These are phyloP conservation scores for Polygonum maritimum DNA, from an alignment of 148 eudicot species.

Conservation along the genomic window DNA sequence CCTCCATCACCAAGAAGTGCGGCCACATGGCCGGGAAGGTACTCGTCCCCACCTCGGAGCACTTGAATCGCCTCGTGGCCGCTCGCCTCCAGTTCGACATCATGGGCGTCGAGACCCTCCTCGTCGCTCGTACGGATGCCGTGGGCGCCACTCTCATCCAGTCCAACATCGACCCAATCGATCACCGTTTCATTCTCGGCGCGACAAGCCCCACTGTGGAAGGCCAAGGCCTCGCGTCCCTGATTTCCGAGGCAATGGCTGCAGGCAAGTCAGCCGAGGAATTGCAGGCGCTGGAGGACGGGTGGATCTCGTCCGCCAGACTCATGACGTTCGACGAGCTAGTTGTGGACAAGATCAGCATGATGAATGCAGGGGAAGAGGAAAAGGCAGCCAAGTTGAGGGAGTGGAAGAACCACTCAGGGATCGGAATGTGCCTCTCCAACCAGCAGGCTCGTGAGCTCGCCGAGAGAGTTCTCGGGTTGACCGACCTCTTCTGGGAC, in stretches of 20 bases:
- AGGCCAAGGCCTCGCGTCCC: conserved; percentile 41
- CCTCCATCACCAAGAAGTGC: conserved; percentile 70
- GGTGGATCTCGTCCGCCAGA: conserved; percentile 39
- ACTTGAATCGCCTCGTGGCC: conserved; percentile 63
- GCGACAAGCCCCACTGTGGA: conserved; percentile 42
- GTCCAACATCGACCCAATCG: conserved; percentile 56
- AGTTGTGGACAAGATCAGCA: conserved; percentile 36
- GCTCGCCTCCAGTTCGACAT: conserved; percentile 69
- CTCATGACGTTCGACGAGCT: conserved; percentile 61
- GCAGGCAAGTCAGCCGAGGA: conserved; percentile 47
- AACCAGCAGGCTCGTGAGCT: conserved; percentile 45
- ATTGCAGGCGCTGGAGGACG: conserved; percentile 61
- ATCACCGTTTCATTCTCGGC: conserved; percentile 68
- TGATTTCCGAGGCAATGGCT: conserved; percentile 39
- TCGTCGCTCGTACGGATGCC: conserved; percentile 71
- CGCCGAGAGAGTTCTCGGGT: conserved; percentile 33
- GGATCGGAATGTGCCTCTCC: conserved; percentile 42
- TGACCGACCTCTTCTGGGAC: conserved; percentile 54
- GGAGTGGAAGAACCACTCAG: conserved; percentile 52
- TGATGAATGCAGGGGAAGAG: conserved; percentile 28
- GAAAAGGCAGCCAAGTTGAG: conserved; percentile 43
- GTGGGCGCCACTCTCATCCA: conserved; percentile 64
- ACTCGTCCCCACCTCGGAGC: conserved; percentile 51
- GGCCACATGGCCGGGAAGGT: conserved; percentile 89
- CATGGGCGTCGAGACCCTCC: conserved; percentile 66